Evolutionary conservation across 2,329 filamentous ascomycete species (phyloP), one percentile per base, ranked within the genome.

Genomic region (Clonostachys solani): DNA sequence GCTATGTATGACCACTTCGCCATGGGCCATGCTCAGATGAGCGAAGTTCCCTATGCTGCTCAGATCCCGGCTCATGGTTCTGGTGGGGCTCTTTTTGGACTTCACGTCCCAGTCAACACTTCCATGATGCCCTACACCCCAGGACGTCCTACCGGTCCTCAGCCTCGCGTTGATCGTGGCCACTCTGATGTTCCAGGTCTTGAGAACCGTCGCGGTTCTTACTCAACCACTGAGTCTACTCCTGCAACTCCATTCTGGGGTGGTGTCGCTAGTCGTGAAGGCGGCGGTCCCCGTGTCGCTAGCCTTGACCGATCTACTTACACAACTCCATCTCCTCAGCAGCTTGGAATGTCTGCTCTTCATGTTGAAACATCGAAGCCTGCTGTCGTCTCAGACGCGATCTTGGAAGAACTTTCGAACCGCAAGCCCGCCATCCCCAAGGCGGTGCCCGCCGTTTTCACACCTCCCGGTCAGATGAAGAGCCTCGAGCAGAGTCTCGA

Each of bases 401-500:
- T 74, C 38, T 64, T 91, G 45, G 83, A 89, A 48, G 79, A 79
- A 17, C 68, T 92, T 43, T 73, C 89, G 40, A 74, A 84, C 58
- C 81, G 88, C 60, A 84, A 91, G n/a, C 94, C 94, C 16, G 68
- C 83, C 1, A 87, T 99, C 52, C 94, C 94, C 17, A 80, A 81
- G 52, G 92, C 94, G 44, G 92, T 99, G 42, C 92, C 92, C 15
- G 92, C 94, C 7, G 85, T 91, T 54, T 92, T 89, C 61, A 91
- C 87, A 48, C 89, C 90, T 29, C 86, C 85, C 19, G 92, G 92
- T 48, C 88, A 87, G 59, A 83, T 89, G 72, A 89, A 96, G 77
- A 92, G 88, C 40, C 81, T 97, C 29, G 92, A 96, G 53, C 92
- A 96, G 67, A 95, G 92, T 61, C 77, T 99, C 43, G 89, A 96